Percentiles rank a stretch among this genome's conserved stretches.
Conservation (phyloP, 108 stramenopile genomes). For the Fistulifera pelliculosa region DNA sequence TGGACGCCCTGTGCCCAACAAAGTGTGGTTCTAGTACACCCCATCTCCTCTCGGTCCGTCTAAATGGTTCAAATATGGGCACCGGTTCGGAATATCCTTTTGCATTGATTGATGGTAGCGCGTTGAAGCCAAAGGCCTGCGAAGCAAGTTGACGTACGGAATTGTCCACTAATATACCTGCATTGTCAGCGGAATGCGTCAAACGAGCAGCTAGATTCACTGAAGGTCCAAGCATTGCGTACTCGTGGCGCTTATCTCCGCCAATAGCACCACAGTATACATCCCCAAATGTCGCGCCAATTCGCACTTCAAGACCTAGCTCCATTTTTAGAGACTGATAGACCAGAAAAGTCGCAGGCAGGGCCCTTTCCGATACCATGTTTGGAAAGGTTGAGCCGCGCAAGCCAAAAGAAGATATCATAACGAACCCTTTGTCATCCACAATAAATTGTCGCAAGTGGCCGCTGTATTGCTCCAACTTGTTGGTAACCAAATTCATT, state of each 20-base stretch:
- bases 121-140: slow-evolving; percentile 41
- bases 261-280: slow-evolving; percentile 73
- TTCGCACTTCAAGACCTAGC: slow-evolving; percentile 41
- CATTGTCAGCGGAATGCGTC: slow-evolving; percentile 41
- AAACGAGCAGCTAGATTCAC: slow-evolving; percentile 73
- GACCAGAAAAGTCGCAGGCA: slow-evolving; percentile 48
- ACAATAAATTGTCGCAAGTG: slow-evolving; percentile 73
- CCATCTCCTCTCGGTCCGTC: slow-evolving; percentile 30
- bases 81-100: slow-evolving; percentile 69
- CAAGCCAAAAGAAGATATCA: slow-evolving; percentile 74
- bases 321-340: slow-evolving; percentile 40
- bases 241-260: slow-evolving; percentile 55
- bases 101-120: slow-evolving; percentile 47
- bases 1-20: slow-evolving; percentile 46
- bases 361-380: slow-evolving; percentile 48
- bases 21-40: slow-evolving; percentile 33
- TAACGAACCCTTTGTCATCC: slow-evolving; percentile 68
- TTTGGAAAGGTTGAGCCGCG: slow-evolving; percentile 65
- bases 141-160: slow-evolving; percentile 36
- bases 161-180: slow-evolving; percentile 63
- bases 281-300: slow-evolving; percentile 60
- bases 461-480: slow-evolving; percentile 40
- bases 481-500: slow-evolving; percentile 45
- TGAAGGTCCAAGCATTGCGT: slow-evolving; percentile 59
- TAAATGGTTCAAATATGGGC: slow-evolving; percentile 60